Percentiles rank a stretch among this genome's conserved stretches.
phyloP scores from a whole-genome alignment of 305 asterid species.

The Fraxinus sp. region DNA sequence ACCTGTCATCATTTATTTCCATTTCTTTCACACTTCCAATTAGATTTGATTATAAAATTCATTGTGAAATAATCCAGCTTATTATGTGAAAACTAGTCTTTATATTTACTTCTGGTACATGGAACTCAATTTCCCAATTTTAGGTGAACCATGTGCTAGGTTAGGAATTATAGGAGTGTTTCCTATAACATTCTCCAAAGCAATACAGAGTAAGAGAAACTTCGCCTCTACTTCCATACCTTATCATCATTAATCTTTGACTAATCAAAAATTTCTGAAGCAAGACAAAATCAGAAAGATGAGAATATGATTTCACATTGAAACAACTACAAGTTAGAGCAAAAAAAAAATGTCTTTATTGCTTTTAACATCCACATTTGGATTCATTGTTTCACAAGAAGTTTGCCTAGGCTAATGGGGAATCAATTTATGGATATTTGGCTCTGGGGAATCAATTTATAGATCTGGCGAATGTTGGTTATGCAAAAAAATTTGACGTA shows the following conservation, averaged over 20 bases:
- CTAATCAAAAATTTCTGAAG: background rate
- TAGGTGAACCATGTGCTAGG: background rate
- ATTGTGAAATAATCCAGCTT: background rate
- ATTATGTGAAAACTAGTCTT: background rate
- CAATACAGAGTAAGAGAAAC: background rate
- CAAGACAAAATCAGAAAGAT: background rate
- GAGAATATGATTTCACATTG: background rate
- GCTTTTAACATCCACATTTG: no score
- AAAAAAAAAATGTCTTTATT: no score
- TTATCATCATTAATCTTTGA: background rate
- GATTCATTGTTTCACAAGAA: no score
- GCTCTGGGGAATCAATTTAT: no score
- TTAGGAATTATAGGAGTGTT: background rate
- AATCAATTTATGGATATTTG: no score
- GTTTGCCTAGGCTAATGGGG: no score
- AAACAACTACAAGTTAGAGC: background rate
- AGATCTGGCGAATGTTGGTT: no score
- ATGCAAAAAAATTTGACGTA: no score
- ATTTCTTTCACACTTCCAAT: background rate
- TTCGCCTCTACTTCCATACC: background rate
- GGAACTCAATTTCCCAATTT: background rate
- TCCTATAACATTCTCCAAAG: background rate
- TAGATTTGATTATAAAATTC: background rate
- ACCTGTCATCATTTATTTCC: background rate
- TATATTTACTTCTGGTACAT: background rate